These are phyloP conservation scores for Hibiscus mutabilis DNA, from an alignment of 345 rosid species.

Conservation along the genomic window DNA sequence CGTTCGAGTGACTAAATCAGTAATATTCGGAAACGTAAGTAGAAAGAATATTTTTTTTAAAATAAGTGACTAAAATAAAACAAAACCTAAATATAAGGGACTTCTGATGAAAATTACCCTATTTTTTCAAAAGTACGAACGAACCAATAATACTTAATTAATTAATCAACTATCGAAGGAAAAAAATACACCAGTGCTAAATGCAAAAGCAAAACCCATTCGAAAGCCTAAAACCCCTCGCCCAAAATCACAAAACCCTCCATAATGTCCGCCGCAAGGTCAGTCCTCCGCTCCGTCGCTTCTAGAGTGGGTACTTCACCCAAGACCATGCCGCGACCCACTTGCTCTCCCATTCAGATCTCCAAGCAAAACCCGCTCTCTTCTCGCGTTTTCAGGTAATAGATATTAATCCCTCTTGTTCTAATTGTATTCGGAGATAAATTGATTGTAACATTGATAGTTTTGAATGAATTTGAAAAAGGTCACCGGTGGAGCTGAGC, in stretches of 20 bases:
- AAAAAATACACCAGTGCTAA: background rate
- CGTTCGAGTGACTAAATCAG: too few species aligned
- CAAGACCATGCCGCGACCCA: constrained; percentile 26
- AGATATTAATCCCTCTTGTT: background rate
- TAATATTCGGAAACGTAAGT: too few species aligned
- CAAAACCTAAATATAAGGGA: too few species aligned
- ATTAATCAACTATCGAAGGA: too few species aligned
- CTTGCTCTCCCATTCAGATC: constrained; percentile 36
- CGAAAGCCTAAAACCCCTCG: constrained; percentile 4
- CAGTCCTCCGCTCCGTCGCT: constrained; percentile 51
- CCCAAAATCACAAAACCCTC: background rate
- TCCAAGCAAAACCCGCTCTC: constrained; percentile 45
- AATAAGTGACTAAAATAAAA: too few species aligned
- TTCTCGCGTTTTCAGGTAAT: constrained; percentile 58
- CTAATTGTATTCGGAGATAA: background rate
- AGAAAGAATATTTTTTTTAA: too few species aligned
- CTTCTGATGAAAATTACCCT: too few species aligned
- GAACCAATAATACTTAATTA: too few species aligned
- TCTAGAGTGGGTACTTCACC: constrained; percentile 27
- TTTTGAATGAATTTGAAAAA: constrained; percentile 11
- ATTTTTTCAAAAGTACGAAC: too few species aligned
- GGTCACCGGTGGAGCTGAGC: constrained; percentile 77
- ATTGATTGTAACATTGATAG: background rate
- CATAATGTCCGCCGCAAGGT: constrained; percentile 66
- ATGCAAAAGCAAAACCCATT: background rate